phyloP scores from a whole-genome alignment of 371 early-diverging fungal genomes.

The Mucor circinelloides region DNA sequence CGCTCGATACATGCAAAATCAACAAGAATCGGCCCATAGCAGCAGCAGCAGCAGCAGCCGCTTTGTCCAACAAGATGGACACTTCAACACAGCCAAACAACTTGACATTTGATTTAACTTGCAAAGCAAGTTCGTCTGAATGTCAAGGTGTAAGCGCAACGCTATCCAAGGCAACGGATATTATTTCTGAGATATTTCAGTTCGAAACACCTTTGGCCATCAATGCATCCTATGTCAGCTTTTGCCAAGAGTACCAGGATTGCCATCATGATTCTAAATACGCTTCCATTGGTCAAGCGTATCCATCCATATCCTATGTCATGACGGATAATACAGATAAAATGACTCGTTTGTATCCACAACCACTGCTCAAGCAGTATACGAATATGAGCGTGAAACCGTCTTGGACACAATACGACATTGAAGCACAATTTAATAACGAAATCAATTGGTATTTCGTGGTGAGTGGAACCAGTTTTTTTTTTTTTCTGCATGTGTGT shows the following conservation, averaged over 20 bases:
- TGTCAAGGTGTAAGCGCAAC: conserved; percentile 20
- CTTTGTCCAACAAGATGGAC: background rate
- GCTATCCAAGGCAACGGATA: conserved; percentile 19
- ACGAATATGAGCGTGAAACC: conserved; percentile 31
- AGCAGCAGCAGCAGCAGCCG: conserved; percentile 17
- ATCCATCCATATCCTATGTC: conserved; percentile 49
- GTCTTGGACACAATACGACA: conserved; percentile 49
- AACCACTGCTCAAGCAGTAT: conserved; percentile 65
- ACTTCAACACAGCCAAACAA: background rate
- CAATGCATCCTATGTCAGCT: conserved; percentile 56
- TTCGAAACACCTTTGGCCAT: conserved; percentile 51
- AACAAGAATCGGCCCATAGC: background rate
- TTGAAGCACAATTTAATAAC: conserved; percentile 65
- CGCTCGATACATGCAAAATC: conserved; percentile 1
- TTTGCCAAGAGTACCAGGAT: conserved; percentile 44
- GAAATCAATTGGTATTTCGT: conserved; percentile 55
- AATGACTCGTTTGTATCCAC: conserved; percentile 62
- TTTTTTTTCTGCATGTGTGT: conserved; percentile 4
- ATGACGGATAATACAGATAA: conserved; percentile 44
- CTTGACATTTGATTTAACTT: conserved; percentile 18
- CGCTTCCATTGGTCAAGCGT: conserved; percentile 42
- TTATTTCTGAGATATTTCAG: conserved; percentile 39
- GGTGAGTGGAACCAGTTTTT: conserved; percentile 14
- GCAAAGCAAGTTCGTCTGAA: background rate
- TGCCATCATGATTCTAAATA: conserved; percentile 29